Conservation (phyloP, 345 rosid genomes). For the Salix dunnii region DNA sequence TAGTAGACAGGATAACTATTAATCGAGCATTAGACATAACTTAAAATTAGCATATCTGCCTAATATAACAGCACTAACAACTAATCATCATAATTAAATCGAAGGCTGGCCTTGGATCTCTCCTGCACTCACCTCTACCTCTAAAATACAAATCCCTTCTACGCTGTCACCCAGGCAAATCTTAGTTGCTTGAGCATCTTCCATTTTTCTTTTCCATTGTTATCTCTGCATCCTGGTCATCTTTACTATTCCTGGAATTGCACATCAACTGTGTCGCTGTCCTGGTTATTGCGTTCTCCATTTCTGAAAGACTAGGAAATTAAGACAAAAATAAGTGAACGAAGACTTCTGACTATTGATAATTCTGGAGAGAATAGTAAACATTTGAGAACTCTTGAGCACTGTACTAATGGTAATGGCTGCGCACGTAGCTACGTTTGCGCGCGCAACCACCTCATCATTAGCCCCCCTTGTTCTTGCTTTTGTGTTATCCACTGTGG, state of each 20-base stretch:
- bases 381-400: not conserved
- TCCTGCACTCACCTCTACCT: constrained; percentile 5
- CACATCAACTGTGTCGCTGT: too few species aligned
- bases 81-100: not conserved
- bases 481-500: not conserved
- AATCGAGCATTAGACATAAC: too few species aligned
- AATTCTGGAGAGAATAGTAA: too few species aligned
- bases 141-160: not conserved
- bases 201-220: not conserved
- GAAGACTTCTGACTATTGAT: too few species aligned
- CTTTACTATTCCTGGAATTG: constrained; percentile 4
- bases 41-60: not conserved
- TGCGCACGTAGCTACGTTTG: constrained; percentile 23
- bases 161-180: not conserved
- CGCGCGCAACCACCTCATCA: constrained; percentile 6
- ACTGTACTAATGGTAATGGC: constrained; percentile 10
- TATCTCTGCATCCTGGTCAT: not conserved
- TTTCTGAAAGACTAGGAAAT: too few species aligned
- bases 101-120: constrained; percentile 15
- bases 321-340: too few species aligned
- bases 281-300: too few species aligned
- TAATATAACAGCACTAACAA: not conserved
- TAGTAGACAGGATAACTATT: too few species aligned
- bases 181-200: not conserved
- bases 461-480: not conserved